Evolutionary conservation across 345 rosid genomes (phyloP).

Genomic region (Citrus sinensis): DNA sequence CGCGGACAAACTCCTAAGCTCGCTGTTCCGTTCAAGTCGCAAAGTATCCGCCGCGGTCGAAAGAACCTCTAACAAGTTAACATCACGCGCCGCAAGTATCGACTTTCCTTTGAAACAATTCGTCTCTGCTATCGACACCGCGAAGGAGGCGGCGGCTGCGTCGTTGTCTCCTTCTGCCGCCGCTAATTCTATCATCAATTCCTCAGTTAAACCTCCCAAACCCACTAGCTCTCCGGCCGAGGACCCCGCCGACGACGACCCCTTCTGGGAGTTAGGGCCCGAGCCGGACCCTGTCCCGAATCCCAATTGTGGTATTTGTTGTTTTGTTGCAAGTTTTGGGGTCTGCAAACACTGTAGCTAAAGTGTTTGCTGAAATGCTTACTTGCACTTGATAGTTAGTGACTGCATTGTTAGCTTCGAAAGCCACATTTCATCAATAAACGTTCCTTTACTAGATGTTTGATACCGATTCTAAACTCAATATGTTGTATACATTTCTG

Average conservation of each 20-base stretch:
- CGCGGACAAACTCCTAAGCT: slow-evolving; percentile 18
- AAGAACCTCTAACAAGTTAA: background rate
- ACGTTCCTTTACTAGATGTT: background rate
- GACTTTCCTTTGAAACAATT: slow-evolving; percentile 9
- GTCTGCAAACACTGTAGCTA: background rate
- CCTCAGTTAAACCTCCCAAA: background rate
- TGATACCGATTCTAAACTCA: background rate
- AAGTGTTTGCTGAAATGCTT: background rate
- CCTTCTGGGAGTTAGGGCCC: slow-evolving; percentile 4
- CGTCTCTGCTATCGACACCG: slow-evolving; percentile 9
- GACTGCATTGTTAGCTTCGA: too few relatives aligned
- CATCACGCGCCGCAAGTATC: background rate
- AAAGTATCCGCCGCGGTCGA: background rate
- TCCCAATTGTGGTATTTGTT: slow-evolving; percentile 21
- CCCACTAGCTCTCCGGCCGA: background rate
- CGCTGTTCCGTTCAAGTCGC: slow-evolving; percentile 21
- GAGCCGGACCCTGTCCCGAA: background rate
- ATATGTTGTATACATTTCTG: background rate
- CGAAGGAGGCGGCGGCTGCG: background rate
- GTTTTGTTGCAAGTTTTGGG: background rate
- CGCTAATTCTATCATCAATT: background rate
- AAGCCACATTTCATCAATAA: background rate
- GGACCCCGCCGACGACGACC: background rate
- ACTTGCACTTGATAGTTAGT: background rate
- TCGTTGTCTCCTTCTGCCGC: background rate